Percentiles rank a stretch among this genome's conserved stretches.
Evolutionary conservation across 2,329 filamentous ascomycete genomes (phyloP).

Genomic region (Endocalyx cinctus): DNA sequence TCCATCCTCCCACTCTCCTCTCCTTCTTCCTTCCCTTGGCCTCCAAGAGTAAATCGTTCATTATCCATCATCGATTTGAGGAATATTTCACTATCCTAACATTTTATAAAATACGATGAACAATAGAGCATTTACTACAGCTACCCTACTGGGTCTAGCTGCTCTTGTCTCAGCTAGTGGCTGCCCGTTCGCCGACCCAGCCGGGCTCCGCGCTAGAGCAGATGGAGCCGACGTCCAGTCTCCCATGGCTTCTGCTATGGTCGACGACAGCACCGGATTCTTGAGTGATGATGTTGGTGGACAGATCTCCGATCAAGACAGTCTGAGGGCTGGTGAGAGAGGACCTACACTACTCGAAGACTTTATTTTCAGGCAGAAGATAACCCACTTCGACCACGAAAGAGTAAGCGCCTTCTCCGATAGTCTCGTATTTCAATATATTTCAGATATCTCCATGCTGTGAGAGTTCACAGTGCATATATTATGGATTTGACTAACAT

Average conservation of each 20-base stretch:
- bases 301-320: constrained; percentile 62
- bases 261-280: constrained; percentile 51
- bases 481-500: constrained; percentile 9
- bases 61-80: no score
- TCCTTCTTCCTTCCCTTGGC: no score
- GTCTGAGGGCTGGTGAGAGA: constrained; percentile 60
- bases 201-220: constrained; percentile 21
- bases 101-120: no score
- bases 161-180: constrained; percentile 21
- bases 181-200: constrained; percentile 29
- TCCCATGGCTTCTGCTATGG: constrained; percentile 31
- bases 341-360: constrained; percentile 58
- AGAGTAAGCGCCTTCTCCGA: constrained; percentile 34
- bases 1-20: no score
- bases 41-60: no score
- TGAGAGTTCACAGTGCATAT: no score
- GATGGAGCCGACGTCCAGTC: constrained; percentile 12
- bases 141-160: constrained; percentile 21
- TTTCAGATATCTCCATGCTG: neutral
- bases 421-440: neutral
- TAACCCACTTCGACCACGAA: constrained; percentile 55
- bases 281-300: constrained; percentile 65
- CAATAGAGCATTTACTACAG: constrained; percentile 13
- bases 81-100: no score
- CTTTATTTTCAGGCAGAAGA: constrained; percentile 60